These are phyloP conservation scores for Byssothecium circinans DNA, from an alignment of 2,329 filamentous ascomycete species.

Conservation along the genomic window DNA sequence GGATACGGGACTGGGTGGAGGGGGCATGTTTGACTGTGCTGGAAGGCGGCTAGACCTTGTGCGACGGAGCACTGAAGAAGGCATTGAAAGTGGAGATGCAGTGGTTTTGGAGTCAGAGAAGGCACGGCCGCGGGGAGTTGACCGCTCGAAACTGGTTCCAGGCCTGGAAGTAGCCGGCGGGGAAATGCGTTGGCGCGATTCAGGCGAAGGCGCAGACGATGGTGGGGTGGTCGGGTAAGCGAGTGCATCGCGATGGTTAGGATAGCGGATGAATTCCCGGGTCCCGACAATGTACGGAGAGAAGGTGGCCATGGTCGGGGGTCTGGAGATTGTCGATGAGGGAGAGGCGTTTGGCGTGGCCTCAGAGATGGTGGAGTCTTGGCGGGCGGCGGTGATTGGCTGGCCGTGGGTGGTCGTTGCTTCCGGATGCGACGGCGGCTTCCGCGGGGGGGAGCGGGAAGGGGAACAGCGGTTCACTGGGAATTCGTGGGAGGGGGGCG, in stretches of 20 bases:
- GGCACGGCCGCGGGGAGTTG: neutral
- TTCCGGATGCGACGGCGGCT: neutral
- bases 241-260: neutral
- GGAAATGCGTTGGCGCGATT: neutral
- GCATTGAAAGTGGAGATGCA: neutral
- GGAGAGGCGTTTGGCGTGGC: neutral
- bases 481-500: neutral
- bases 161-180: neutral
- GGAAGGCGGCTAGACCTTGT: neutral
- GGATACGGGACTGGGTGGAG: neutral
- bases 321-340: neutral
- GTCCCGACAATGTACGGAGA: neutral
- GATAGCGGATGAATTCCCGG: neutral
- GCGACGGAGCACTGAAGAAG: neutral
- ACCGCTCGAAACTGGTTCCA: neutral
- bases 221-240: neutral
- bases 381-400: slow-evolving; percentile 3
- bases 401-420: neutral
- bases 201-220: slow-evolving; percentile 1
- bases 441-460: neutral
- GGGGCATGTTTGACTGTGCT: neutral
- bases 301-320: neutral
- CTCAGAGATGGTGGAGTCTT: slow-evolving; percentile 2
- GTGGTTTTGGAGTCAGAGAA: neutral
- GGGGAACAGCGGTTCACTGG: neutral